A percentile compares a stretch with the other conserved stretches of the same genome.
These are phyloP conservation scores for Xanthoconium stramineum DNA, from an alignment of 768 basidiomycete species.

Conservation along the genomic window DNA sequence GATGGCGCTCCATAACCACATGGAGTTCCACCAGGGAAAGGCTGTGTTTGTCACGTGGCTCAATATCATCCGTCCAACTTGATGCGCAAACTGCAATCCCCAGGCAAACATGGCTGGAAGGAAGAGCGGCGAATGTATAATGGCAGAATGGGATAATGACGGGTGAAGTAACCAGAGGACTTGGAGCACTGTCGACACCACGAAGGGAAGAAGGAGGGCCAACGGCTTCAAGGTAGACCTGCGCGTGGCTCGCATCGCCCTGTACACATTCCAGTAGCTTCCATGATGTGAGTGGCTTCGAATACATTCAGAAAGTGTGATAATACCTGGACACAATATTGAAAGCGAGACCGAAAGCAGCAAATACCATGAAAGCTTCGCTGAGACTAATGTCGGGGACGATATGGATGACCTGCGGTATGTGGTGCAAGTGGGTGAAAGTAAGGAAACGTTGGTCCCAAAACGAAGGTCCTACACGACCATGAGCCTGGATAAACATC, in stretches of 20 bases:
- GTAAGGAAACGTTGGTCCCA: constrained; percentile 75
- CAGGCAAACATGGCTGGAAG: constrained; percentile 88
- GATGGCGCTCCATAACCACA: constrained; percentile 80
- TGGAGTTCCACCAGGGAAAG: constrained; percentile 85
- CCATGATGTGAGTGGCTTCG: constrained; percentile 1
- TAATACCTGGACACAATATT: constrained; percentile 74
- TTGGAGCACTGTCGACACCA: constrained; percentile 65
- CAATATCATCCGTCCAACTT: constrained; percentile 90
- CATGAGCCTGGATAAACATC: not conserved
- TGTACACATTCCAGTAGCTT: constrained; percentile 81
- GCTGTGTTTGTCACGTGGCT: constrained; percentile 82
- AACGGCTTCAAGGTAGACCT: constrained; percentile 55
- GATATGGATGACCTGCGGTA: constrained; percentile 42
- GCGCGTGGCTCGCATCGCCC: constrained; percentile 43
- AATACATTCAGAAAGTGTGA: not conserved
- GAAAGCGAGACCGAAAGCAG: constrained; percentile 61
- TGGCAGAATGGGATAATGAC: constrained; percentile 52
- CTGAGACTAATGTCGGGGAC: constrained; percentile 76
- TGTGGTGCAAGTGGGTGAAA: constrained; percentile 50
- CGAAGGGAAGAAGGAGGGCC: constrained; percentile 76
- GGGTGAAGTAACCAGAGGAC: constrained; percentile 80
- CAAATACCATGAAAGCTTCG: constrained; percentile 85
- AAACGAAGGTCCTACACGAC: constrained; percentile 60
- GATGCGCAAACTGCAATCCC: constrained; percentile 89
- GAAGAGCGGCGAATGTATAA: constrained; percentile 74